These are phyloP conservation scores for Monilinia fructicola DNA, from an alignment of 2,329 filamentous ascomycete genomes.

Conservation along the genomic window DNA sequence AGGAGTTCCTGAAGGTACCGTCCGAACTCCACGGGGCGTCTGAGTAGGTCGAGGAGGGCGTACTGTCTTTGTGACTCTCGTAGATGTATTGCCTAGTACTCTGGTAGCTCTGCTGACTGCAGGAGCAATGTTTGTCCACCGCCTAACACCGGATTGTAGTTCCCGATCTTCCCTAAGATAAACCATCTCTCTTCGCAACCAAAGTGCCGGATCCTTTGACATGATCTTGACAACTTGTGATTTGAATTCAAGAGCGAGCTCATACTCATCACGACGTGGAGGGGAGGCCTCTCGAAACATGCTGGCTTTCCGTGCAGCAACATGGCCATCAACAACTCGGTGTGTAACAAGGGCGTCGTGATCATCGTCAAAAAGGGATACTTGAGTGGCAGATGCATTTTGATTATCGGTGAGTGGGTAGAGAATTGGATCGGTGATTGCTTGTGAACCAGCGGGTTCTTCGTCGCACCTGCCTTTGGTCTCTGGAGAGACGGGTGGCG, in stretches of 20 bases:
- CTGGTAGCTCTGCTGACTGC: conserved; percentile 21
- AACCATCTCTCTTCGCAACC: conserved; percentile 36
- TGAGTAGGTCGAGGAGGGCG: conserved; percentile 27
- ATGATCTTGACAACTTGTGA: conserved; percentile 49
- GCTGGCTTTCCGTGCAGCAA: conserved; percentile 35
- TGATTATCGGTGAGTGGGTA: conserved; percentile 51
- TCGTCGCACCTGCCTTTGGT: conserved; percentile 37
- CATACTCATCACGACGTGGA: conserved; percentile 54
- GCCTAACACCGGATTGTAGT: conserved; percentile 29
- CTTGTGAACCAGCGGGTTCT: conserved; percentile 41
- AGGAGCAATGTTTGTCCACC: conserved; percentile 38
- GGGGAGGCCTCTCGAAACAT: conserved; percentile 48
- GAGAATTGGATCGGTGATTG: conserved; percentile 54
- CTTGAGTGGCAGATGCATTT: conserved; percentile 45
- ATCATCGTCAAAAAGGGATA: conserved; percentile 51
- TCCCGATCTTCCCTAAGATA: conserved; percentile 35
- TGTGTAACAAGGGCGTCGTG: conserved; percentile 42
- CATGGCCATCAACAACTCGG: conserved; percentile 49
- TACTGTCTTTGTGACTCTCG: conserved; percentile 18
- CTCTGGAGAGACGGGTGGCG: conserved; percentile 59
- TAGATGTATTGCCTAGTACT: conserved; percentile 9
- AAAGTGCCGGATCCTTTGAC: conserved; percentile 34
- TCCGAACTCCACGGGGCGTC: conserved; percentile 21
- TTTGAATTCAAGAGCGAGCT: conserved; percentile 52
- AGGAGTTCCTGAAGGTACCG: conserved; percentile 33